phyloP scores from a whole-genome alignment of 1,284 basidiomycete species.

The Gyrodon tennesseensis region DNA sequence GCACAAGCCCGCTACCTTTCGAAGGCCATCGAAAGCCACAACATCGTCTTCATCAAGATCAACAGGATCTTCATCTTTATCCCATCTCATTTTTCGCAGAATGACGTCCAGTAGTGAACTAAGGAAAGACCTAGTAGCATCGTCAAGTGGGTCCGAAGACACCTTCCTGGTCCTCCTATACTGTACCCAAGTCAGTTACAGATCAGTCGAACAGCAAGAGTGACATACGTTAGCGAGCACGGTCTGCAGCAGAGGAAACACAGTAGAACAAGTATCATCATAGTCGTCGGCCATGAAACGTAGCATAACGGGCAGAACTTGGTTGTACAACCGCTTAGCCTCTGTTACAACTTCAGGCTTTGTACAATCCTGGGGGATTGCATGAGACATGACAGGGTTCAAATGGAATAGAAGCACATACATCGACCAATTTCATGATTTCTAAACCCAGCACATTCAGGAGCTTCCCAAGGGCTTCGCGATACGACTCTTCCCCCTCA shows the following conservation, averaged over 20 bases:
- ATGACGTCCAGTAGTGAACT: constrained; percentile 77
- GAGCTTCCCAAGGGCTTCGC: constrained; percentile 86
- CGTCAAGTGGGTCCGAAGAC: constrained; percentile 65
- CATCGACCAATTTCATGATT: constrained; percentile 81
- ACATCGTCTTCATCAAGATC: constrained; percentile 90
- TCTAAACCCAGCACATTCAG: constrained; percentile 85
- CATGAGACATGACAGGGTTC: constrained; percentile 15
- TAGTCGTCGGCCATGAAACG: constrained; percentile 89
- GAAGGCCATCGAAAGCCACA: constrained; percentile 80
- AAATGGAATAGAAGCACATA: constrained; percentile 39
- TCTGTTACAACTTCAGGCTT: constrained; percentile 66
- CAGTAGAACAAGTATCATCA: constrained; percentile 81
- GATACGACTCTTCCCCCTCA: constrained; percentile 80
- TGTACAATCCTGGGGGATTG: constrained; percentile 55
- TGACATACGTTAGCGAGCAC: constrained; percentile 71
- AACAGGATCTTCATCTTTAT: constrained; percentile 74
- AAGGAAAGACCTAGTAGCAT: constrained; percentile 78
- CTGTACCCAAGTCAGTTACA: constrained; percentile 45
- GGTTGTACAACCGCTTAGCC: constrained; percentile 67
- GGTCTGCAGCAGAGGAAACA: constrained; percentile 78
- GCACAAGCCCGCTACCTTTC: constrained; percentile 60
- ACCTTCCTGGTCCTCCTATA: constrained; percentile 78
- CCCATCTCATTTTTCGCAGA: constrained; percentile 92
- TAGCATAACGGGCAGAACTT: constrained; percentile 79
- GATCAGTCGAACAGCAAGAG: not conserved